Percentiles rank a stretch among this genome's conserved stretches.
These are phyloP conservation scores for Colletotrichum spaethianum DNA, from an alignment of 2,329 filamentous ascomycete species.

Conservation along the genomic window DNA sequence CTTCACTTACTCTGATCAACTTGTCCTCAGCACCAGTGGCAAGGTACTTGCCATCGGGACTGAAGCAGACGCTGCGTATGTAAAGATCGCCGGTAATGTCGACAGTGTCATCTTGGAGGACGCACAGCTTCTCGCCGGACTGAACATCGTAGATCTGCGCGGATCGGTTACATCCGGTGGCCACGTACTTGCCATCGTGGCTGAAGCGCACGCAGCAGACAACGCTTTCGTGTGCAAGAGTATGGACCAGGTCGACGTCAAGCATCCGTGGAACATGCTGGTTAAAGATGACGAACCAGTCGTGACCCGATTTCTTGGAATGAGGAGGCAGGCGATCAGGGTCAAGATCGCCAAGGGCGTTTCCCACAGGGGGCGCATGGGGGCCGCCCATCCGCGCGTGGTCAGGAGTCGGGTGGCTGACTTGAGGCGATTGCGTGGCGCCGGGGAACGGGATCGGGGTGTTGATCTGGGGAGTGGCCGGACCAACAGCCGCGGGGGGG, in stretches of 20 bases:
- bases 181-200: constrained; percentile 93
- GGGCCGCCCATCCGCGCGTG: constrained; percentile 68
- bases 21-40: constrained; percentile 98
- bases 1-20: constrained; percentile 83
- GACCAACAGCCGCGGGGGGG: constrained; percentile 73
- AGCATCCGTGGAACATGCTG: constrained; percentile 89
- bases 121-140: constrained; percentile 88
- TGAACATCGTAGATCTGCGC: constrained; percentile 98
- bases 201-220: constrained; percentile 99
- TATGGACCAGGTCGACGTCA: constrained; percentile 95
- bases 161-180: constrained; percentile 97
- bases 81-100: constrained; percentile 94
- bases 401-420: constrained; percentile 86
- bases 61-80: constrained; percentile 98
- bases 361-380: constrained; percentile 61
- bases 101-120: constrained; percentile 89
- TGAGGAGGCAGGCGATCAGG: constrained; percentile 87
- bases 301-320: constrained; percentile 88
- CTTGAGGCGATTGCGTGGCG: constrained; percentile 85
- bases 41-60: constrained; percentile 92
- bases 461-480: constrained; percentile 93
- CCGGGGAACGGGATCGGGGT: constrained; percentile 89
- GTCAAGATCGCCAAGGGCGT: constrained; percentile 87
- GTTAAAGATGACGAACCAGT: constrained; percentile 99
- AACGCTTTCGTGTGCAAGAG: constrained; percentile 92